Evolutionary conservation across 2,329 filamentous ascomycete species (phyloP).

Genomic region (Hymenoscyphus albidus): DNA sequence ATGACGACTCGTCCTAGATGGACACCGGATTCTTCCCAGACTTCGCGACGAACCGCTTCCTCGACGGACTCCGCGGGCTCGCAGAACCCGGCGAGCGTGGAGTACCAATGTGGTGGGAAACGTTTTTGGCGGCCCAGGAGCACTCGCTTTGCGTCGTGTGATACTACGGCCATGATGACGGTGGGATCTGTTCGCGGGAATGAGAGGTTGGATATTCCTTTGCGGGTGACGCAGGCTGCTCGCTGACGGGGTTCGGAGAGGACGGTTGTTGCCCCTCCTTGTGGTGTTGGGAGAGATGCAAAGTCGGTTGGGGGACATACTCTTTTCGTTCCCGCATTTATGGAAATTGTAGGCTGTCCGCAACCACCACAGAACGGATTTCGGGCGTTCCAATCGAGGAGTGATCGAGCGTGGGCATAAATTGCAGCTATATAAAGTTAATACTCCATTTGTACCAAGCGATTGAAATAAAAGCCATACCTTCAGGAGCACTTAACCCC

Average conservation of each 20-base stretch:
- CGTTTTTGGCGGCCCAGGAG: conserved; percentile 82
- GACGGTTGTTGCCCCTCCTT: conserved; percentile 40
- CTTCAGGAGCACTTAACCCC: conserved; percentile 45
- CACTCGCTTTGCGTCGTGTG: conserved; percentile 61
- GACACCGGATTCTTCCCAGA: conserved; percentile 83
- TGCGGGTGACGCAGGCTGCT: conserved; percentile 73
- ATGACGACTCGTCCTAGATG: conserved; percentile 72
- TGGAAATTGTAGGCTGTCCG: conserved; percentile 74
- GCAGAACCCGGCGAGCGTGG: conserved; percentile 80
- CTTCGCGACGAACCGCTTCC: conserved; percentile 77
- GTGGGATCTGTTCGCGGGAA: conserved; percentile 85
- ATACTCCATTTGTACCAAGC: not conserved
- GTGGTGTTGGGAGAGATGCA: conserved; percentile 34
- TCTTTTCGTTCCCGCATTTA: conserved; percentile 77
- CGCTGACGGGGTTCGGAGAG: conserved; percentile 47
- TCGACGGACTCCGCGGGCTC: conserved; percentile 83
- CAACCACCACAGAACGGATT: conserved; percentile 92
- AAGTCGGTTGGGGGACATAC: conserved; percentile 70
- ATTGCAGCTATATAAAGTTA: conserved; percentile 63
- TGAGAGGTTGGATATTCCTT: conserved; percentile 81
- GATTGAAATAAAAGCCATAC: conserved; percentile 32
- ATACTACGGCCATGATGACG: conserved; percentile 91
- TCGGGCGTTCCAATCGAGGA: conserved; percentile 90
- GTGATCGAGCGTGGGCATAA: conserved; percentile 81
- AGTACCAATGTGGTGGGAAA: conserved; percentile 84